Evolutionary conservation across 768 basidiomycete species (phyloP), one percentile per base, ranked within the genome.

Genomic region (Tremella mesenterica): DNA sequence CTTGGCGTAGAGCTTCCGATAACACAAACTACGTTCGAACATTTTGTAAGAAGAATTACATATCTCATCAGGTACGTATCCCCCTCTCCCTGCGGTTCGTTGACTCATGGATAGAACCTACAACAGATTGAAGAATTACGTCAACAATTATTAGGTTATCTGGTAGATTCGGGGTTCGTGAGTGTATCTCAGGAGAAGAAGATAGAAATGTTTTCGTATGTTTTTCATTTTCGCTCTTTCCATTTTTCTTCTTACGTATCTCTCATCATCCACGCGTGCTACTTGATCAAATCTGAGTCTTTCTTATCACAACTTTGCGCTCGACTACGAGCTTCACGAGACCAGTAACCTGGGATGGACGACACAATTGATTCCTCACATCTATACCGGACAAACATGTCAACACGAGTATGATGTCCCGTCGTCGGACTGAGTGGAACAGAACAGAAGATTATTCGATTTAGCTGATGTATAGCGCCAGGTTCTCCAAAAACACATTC

Each of bases 71-170:
- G 77, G 84, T 84, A 67, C 41, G 72, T 4, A 29, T n/a, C 27
- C 7, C 9, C 4, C 29, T 56, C 6, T 20, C 1, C 12, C 43
- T 21, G 43, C 47, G 57, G 43, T 12, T 46, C 54, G 25, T 44
- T 41, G 29, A 53, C 16, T 31, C 21, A 5, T 23, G n/a, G 38
- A 41, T 67, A 89, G 83, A 96, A 90, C 68, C 76, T 99, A 46
- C 84, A 89, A 74, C 90, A 95, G 73, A 93, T 99, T 27, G 93
- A 97, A 71, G 93, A 96, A 67, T 79, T 96, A 30, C 83, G 92
- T 26, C 89, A 91, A 65, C 93, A 99, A 69, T 81, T 88, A 57
- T 75, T 89, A 50, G 82, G 84, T 79, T 86, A 93, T 73, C 75
- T 97, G 41, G 80, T 93, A 12, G 93, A 97, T 69, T 87, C 90